Evolutionary conservation across 2,329 filamentous ascomycete species (phyloP), one percentile per base, ranked within the genome.

Genomic region (Graphium sp.): DNA sequence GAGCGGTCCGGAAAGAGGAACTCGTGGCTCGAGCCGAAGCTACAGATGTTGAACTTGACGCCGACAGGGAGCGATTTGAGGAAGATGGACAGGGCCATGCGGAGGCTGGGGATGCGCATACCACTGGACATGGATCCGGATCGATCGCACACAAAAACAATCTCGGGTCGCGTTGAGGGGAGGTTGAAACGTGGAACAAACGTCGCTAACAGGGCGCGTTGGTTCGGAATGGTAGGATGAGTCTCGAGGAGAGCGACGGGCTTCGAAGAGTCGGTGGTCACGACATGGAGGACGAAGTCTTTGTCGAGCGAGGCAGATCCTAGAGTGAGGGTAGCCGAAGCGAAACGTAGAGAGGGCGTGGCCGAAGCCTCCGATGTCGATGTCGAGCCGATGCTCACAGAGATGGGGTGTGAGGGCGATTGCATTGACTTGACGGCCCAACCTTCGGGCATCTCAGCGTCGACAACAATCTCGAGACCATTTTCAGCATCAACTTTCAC

Each of bases 141-240:
- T 29, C 75, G 63, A 43, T 84, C 78, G 31, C 72, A 75, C 5
- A 84, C 52, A 37, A 84, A 82, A 12, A 83, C 66, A 14, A 84
- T 61, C 42, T 84, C 77, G 4, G 58, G 55, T 30, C 45, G 48
- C 7, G 60, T 54, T 0, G 59, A 43, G 0, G 68, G 66, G 0
- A 80, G 50, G n/a, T 57, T 55, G 48, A 81, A 80, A 35, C 69
- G 73, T 3, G 77, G 77, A 0, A 82, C 73, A 1, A 83, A 52
- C 0, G 75, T 79, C 1, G 65, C 54, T 74, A 84, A 80, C 33
- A 83, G 43, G 1, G 76, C 74, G 4, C 68, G 60, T 27, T 78
- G 71, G 31, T 67, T 56, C 0, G 62, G 53, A 3, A 78, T 55
- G 0, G 52, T 62, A 0, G 74, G 63, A 37, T 83, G 76, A 0